phyloP scores from a whole-genome alignment of 225 moss, liverwort and hornwort genomes.

The Thuidium tamariscinum region DNA sequence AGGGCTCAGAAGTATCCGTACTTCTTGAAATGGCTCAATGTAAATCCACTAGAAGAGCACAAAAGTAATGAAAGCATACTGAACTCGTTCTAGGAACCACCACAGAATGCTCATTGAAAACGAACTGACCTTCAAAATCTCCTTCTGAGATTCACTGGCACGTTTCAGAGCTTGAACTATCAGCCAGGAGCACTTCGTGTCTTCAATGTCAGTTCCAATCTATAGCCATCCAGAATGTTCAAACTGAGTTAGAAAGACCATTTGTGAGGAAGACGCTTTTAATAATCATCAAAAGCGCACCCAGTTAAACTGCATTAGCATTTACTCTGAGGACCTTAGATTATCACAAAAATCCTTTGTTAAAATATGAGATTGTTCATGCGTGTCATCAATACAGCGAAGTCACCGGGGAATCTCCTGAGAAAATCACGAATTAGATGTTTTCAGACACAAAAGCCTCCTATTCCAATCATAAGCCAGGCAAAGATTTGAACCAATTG shows the following conservation, averaged over 20 bases:
- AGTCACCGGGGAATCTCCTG: neutral
- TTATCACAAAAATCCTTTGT: neutral
- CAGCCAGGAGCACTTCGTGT: conserved; percentile 98
- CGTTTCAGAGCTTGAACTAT: conserved; percentile 81
- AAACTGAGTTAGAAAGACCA: neutral
- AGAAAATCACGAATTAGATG: neutral
- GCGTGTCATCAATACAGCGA: neutral
- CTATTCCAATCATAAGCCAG: neutral
- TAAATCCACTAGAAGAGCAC: neutral
- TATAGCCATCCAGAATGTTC: conserved; percentile 6
- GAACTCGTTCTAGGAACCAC: neutral
- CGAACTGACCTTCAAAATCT: conserved; percentile 32
- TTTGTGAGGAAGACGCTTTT: neutral
- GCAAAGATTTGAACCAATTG: neutral
- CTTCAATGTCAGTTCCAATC: conserved; percentile 99
- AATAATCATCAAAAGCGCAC: neutral
- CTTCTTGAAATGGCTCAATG: neutral
- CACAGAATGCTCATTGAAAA: neutral
- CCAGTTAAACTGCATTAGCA: neutral
- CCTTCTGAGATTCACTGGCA: conserved; percentile 70
- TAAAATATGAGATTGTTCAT: neutral
- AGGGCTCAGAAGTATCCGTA: neutral
- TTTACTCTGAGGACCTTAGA: neutral
- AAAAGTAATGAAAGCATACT: neutral
- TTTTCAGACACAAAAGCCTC: neutral